Evolutionary conservation across 2,329 filamentous ascomycete species (phyloP).

Genomic region (Knoxdaviesia capensis): DNA sequence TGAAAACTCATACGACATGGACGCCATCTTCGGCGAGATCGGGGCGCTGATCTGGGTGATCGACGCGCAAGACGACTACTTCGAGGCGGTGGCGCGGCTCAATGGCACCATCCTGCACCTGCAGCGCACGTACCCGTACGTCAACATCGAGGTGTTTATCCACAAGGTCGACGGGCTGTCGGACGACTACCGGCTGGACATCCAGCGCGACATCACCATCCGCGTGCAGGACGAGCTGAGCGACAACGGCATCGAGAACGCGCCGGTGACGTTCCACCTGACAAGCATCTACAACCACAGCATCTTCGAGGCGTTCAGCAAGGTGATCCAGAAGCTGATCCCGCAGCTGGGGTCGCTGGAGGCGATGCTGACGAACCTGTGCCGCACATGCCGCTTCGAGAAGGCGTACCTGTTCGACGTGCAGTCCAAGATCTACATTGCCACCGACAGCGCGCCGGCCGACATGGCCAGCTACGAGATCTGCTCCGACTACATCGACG

Average conservation of each 20-base stretch:
- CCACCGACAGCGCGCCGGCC: slow-evolving; percentile 79
- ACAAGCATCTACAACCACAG: slow-evolving; percentile 98
- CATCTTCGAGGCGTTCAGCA: slow-evolving; percentile 95
- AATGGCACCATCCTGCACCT: slow-evolving; percentile 80
- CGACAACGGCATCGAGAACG: slow-evolving; percentile 83
- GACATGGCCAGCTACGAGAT: slow-evolving; percentile 96
- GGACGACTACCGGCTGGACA: slow-evolving; percentile 90
- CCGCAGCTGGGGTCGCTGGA: slow-evolving; percentile 85
- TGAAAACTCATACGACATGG: slow-evolving; percentile 77
- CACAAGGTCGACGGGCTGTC: slow-evolving; percentile 97
- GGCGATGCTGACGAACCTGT: slow-evolving; percentile 81
- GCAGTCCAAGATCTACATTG: slow-evolving; percentile 95
- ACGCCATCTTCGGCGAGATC: slow-evolving; percentile 83
- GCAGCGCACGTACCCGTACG: slow-evolving; percentile 72
- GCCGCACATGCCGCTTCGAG: slow-evolving; percentile 84
- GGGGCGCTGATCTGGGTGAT: slow-evolving; percentile 97
- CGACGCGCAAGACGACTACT: slow-evolving; percentile 93
- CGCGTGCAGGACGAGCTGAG: slow-evolving; percentile 90
- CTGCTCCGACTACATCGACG: slow-evolving; percentile 95
- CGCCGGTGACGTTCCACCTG: slow-evolving; percentile 83
- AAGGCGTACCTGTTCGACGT: slow-evolving; percentile 98
- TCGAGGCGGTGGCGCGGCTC: slow-evolving; percentile 71
- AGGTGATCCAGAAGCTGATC: slow-evolving; percentile 94
- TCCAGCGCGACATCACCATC: slow-evolving; percentile 90
- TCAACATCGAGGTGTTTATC: slow-evolving; percentile 96